phyloP scores from a whole-genome alignment of 176 grass and related monocot genomes.

The bread wheat (Triticum aestivum) region DNA sequence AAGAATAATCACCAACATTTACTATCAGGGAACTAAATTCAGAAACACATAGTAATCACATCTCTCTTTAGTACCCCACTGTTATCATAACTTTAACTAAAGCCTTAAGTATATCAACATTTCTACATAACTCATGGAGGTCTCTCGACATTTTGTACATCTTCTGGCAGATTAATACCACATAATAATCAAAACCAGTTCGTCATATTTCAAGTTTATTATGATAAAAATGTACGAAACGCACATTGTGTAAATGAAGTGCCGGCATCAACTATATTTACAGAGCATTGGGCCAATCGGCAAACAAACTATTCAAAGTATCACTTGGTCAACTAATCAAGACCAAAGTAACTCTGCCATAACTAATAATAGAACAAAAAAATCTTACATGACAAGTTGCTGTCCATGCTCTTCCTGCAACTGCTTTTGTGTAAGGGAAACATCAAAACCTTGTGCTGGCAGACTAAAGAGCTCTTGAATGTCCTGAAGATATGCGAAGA shows the following conservation, averaged over 20 bases:
- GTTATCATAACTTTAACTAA: not conserved
- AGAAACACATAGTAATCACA: too few species aligned
- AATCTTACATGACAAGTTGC: conserved; percentile 59
- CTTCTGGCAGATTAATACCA: not conserved
- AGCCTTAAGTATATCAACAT: not conserved
- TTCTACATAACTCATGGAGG: not conserved
- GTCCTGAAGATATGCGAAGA: conserved; percentile 55
- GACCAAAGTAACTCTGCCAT: not conserved
- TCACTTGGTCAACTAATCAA: not conserved
- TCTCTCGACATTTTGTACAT: not conserved
- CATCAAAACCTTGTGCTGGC: conserved; percentile 82
- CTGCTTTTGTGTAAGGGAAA: conserved; percentile 78
- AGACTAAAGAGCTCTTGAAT: conserved; percentile 85
- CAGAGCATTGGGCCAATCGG: not conserved
- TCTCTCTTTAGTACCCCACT: not conserved
- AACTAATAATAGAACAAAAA: not conserved
- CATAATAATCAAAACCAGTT: not conserved
- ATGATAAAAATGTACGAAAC: not conserved
- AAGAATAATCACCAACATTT: not conserved
- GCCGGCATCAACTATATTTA: not conserved
- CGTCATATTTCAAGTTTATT: not conserved
- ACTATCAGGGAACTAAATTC: not conserved
- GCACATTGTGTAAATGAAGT: not conserved
- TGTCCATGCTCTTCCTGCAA: conserved; percentile 87
- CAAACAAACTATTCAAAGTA: not conserved